phyloP scores from a whole-genome alignment of 2,329 filamentous ascomycete species.

The Aspergillus ochraceus region DNA sequence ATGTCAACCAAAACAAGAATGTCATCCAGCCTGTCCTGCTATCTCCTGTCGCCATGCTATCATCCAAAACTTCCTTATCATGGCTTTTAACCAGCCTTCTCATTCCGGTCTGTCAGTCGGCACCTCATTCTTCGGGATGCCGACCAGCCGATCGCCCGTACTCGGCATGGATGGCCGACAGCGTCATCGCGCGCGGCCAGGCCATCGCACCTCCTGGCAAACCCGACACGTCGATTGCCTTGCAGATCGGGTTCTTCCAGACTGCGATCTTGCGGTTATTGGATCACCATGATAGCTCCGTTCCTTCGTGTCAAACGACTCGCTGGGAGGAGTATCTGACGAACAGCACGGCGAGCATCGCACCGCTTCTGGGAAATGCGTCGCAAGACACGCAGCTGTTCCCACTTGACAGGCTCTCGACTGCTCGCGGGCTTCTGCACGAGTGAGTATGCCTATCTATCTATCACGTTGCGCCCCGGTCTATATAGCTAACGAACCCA shows the following conservation, averaged over 20 bases:
- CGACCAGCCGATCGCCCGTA: slow-evolving; percentile 15
- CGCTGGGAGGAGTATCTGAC: slow-evolving; percentile 23
- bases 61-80: neutral
- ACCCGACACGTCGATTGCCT: slow-evolving; percentile 12
- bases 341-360: slow-evolving; percentile 8
- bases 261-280: slow-evolving; percentile 20
- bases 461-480: neutral
- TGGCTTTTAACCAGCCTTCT: neutral
- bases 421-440: neutral
- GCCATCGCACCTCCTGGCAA: slow-evolving; percentile 13
- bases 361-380: neutral
- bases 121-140: neutral
- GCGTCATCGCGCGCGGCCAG: slow-evolving; percentile 25
- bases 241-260: slow-evolving; percentile 27
- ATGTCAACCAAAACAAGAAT: neutral
- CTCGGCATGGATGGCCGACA: slow-evolving; percentile 29
- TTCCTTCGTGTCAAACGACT: slow-evolving; percentile 5
- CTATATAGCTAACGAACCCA: neutral
- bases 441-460: neutral
- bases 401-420: neutral
- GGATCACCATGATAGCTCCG: slow-evolving; percentile 10
- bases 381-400: neutral
- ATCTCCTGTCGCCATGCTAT: neutral
- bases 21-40: neutral
- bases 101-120: neutral